Evolutionary conservation across 1,139 yeast species (phyloP).

Genomic region (Yamadazyma triangularis): DNA sequence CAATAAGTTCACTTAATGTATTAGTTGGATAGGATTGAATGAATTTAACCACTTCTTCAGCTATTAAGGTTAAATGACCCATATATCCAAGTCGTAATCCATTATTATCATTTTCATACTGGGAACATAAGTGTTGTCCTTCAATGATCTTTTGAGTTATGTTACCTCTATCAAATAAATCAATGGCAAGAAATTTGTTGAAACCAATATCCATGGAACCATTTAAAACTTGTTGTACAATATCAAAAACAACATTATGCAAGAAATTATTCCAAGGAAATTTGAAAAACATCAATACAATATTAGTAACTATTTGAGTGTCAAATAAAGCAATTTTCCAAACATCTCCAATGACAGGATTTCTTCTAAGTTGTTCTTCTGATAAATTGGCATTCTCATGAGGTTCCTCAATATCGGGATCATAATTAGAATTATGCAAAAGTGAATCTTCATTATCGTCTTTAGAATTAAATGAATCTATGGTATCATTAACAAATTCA

Average conservation of each 20-base stretch:
- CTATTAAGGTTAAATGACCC: constrained; percentile 95
- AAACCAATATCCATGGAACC: constrained; percentile 91
- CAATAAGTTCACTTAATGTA: constrained; percentile 56
- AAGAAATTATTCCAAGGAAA: constrained; percentile 98
- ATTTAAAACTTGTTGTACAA: constrained; percentile 91
- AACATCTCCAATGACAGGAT: constrained; percentile 86
- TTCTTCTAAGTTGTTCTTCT: constrained; percentile 58
- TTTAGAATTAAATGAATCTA: constrained; percentile 43
- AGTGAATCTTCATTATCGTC: constrained; percentile 17
- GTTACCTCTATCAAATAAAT: constrained; percentile 73
- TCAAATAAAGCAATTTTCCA: constrained; percentile 84
- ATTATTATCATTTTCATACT: constrained; percentile 55
- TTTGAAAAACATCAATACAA: constrained; percentile 77
- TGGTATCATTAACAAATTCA: constrained; percentile 33
- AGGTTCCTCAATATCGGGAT: constrained; percentile 37
- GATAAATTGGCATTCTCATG: constrained; percentile 51
- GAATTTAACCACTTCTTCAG: constrained; percentile 96
- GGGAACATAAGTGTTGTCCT: constrained; percentile 75
- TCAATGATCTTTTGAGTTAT: constrained; percentile 75
- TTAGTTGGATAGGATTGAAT: constrained; percentile 69
- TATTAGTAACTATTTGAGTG: constrained; percentile 71
- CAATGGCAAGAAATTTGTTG: constrained; percentile 84
- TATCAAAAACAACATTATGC: constrained; percentile 96
- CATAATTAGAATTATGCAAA: constrained; percentile 17
- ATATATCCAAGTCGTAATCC: constrained; percentile 87